Evolutionary conservation across 2,329 filamentous ascomycete species (phyloP).

Genomic region (Aaosphaeria arxii): DNA sequence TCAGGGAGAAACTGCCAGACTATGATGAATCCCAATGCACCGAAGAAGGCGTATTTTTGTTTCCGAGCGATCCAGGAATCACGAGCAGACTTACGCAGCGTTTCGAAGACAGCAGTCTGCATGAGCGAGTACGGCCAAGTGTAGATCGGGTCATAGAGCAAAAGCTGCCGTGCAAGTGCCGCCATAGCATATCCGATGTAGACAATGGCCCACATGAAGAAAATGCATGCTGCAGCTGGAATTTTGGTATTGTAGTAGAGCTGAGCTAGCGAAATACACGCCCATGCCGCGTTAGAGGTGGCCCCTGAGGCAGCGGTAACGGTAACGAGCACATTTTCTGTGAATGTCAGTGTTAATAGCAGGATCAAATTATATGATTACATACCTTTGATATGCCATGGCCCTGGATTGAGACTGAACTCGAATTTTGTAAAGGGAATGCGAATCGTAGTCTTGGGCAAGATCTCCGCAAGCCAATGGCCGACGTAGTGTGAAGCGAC

Average conservation of each 20-base stretch:
- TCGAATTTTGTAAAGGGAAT: conserved; percentile 48
- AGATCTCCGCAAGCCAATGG: conserved; percentile 50
- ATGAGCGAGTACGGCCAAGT: conserved; percentile 53
- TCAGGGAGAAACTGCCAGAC: conserved; percentile 63
- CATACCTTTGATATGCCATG: conserved; percentile 53
- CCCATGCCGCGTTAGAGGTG: conserved; percentile 37
- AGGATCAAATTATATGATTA: background rate
- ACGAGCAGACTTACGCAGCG: conserved; percentile 52
- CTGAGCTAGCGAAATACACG: conserved; percentile 55
- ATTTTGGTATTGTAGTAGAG: conserved; percentile 56
- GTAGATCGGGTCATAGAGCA: conserved; percentile 58
- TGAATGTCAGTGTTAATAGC: background rate
- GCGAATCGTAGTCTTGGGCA: conserved; percentile 48
- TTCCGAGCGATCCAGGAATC: conserved; percentile 50
- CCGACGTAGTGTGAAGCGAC: conserved; percentile 54
- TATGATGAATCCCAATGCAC: conserved; percentile 50
- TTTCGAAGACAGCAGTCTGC: conserved; percentile 60
- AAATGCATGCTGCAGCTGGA: conserved; percentile 53
- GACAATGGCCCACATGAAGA: conserved; percentile 60
- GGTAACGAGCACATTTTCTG: conserved; percentile 55
- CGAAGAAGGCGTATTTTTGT: conserved; percentile 58
- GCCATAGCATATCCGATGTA: conserved; percentile 60
- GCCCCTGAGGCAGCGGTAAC: conserved; percentile 40
- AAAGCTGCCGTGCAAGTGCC: conserved; percentile 55
- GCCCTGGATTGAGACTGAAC: conserved; percentile 56